Evolutionary conservation across 352 stramenopile genomes (phyloP), one percentile per base, ranked within the genome.

Genomic region (Phytophthora macrochlamydospora): DNA sequence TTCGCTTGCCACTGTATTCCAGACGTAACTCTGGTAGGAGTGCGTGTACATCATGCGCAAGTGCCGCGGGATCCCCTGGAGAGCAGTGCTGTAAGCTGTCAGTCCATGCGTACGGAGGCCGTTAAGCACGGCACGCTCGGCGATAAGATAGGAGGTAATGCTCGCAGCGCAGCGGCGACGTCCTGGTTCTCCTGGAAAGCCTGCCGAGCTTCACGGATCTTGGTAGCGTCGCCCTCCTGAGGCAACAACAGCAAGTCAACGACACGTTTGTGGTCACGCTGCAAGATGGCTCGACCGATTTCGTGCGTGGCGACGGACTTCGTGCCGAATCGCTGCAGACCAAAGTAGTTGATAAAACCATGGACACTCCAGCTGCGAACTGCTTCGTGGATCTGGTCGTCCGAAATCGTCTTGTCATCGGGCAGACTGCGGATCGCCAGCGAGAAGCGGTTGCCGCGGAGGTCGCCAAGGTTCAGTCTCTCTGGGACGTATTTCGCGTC

Each of bases 281-380:
- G 89, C 40, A 99, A 72, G 59, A 99, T 91, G 4, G 93, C 92
- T 11, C 96, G 93, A 18, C 97, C 97, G 31, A 98, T 90, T 56
- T 97, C 79, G 50, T 96, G 85, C 0, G 85, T 93, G 28, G 79
- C 90, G 81, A 93, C 97, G 60, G 81, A 89, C 42, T 87, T 94
- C 75, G 82, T 98, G 77, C 84, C 97, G 75, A 98, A 99, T 69
- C 95, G 85, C 81, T 99, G 97, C 51, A 99, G 85, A 3, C 97
- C 97, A 81, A 99, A 99, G 81, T 99, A 99, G 69, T 99, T 99
- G 66, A 99, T 96, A 74, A 99, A 99, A 6, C 97, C 97, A 31
- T 77, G 66, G 4, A 61, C n/a, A 4, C 74, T 67, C 87, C 92
- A 98, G 50, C 71, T 92, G 9, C 75, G 61, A 37, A 97, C 82